Base-by-base conservation (phyloP, 768 basidiomycete genomes). In the Guyanaporus albipodus region DNA sequence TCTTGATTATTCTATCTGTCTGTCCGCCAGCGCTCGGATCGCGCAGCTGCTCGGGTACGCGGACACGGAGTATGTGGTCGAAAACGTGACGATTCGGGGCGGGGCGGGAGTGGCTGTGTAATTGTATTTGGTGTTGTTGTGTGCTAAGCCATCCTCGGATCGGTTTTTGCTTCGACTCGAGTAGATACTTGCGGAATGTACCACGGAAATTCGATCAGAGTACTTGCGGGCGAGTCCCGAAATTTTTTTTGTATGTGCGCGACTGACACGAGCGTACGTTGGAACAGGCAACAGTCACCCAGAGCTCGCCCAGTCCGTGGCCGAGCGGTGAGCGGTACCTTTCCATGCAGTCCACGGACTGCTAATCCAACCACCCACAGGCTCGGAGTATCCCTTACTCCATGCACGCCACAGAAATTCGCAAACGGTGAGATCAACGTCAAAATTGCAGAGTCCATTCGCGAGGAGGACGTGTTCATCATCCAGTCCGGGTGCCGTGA, bases 391-490 rank as follows among this genome's bases (percentile, higher is more conserved):
- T 82, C 86, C 52, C 80, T 97, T 52, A 86, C 85, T 45, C 89
- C 85, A 53, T 87, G 80, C 73, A 87, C 79, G 55, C 91, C 87
- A 65, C 82, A 84, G 68, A 89, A 88, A 61, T 95, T 94, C 70
- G 91, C 91, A 52, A 93, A 93, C 59, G 93, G 93, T 59, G 95
- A 97, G 72, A 90, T 89, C 64, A 91, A 87, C 68, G 87, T 94
- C 72, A 92, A 88, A 69, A 96, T 98, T 56, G 78, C 83, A 42
- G 94, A 97, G 71, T 93, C 90, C 46, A 86, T 99, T 36, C 86
- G 96, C 37, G 95, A 98, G 69, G 93, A 93, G 70, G 96, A 99
- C 68, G 92, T 97, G 22, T 99, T 97, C 75, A 96, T 99, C 75
- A 80, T 99, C 67, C 96, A 99, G 72, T 86, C 89, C 12, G 86